Percentiles rank a stretch among this genome's conserved stretches.
Evolutionary conservation across 2,329 filamentous ascomycete species (phyloP).

Genomic region (Fusarium staphyleae): DNA sequence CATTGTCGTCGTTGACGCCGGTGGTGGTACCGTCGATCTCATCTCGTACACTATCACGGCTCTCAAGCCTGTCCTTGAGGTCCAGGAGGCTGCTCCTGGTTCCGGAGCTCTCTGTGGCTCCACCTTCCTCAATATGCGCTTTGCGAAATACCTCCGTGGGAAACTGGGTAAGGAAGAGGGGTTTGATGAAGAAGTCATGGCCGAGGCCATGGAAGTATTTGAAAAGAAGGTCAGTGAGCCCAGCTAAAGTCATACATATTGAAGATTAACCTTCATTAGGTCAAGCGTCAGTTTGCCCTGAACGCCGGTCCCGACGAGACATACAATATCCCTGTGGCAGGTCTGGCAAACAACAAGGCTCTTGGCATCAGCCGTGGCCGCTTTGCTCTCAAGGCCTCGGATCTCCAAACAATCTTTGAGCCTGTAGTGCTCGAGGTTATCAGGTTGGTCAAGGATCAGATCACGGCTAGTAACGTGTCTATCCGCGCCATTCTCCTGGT

Average conservation of each 20-base stretch:
- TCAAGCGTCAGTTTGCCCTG: conserved; percentile 49
- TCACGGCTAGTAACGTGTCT: conserved; percentile 47
- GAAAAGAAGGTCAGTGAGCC: conserved; percentile 45
- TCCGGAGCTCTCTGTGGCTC: conserved; percentile 57
- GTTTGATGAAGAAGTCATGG: conserved; percentile 50
- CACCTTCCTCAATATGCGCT: conserved; percentile 54
- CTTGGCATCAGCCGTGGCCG: conserved; percentile 49
- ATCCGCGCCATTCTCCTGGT: conserved; percentile 54
- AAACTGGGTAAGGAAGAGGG: conserved; percentile 50
- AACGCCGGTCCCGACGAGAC: conserved; percentile 43
- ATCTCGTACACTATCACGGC: conserved; percentile 57
- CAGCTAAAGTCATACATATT: conserved; percentile 1
- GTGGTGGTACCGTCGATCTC: conserved; percentile 59
- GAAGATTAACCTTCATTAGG: conserved; percentile 29
- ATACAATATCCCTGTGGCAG: conserved; percentile 50
- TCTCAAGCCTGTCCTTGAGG: conserved; percentile 52
- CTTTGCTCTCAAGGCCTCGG: conserved; percentile 48
- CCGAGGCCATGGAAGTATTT: conserved; percentile 51
- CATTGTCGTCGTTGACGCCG: conserved; percentile 60
- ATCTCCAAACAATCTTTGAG: conserved; percentile 53
- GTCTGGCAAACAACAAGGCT: conserved; percentile 49
- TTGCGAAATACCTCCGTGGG: conserved; percentile 50
- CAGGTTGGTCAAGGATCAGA: conserved; percentile 53
- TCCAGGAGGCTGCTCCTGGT: conserved; percentile 54
- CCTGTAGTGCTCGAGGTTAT: conserved; percentile 54